Evolutionary conservation across 2,329 filamentous ascomycete genomes (phyloP).

Genomic region (Sphaerulina populicola): DNA sequence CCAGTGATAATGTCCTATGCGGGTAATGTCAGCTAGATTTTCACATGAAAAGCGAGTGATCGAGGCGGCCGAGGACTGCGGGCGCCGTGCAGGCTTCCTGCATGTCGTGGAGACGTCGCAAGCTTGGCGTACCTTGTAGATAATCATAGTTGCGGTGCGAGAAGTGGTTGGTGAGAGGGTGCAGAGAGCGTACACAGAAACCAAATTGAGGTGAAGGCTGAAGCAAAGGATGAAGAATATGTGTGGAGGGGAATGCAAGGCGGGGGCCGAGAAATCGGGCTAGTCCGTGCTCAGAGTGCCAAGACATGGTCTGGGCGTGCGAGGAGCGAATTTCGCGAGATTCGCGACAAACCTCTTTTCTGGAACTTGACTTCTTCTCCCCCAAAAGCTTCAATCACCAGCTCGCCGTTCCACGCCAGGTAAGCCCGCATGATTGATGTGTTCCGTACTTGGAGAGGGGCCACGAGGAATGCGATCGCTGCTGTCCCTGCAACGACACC

Average conservation of each 20-base stretch:
- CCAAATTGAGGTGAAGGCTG: neutral
- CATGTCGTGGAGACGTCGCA: neutral
- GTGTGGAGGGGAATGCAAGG: neutral
- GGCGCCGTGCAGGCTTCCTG: neutral
- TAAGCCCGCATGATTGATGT: slow-evolving; percentile 33
- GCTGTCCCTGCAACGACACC: slow-evolving; percentile 36
- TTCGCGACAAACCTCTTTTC: neutral
- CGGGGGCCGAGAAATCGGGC: slow-evolving; percentile 2
- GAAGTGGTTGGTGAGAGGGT: slow-evolving; percentile 8
- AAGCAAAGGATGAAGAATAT: neutral
- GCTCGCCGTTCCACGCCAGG: slow-evolving; percentile 26
- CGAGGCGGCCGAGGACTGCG: slow-evolving; percentile 7
- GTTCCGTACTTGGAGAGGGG: slow-evolving; percentile 47
- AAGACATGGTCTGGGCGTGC: neutral
- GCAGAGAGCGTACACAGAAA: slow-evolving; percentile 4
- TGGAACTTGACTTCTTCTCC: neutral
- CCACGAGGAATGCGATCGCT: slow-evolving; percentile 41
- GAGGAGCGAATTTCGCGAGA: no score
- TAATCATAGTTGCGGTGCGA: slow-evolving; percentile 45
- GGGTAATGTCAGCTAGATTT: slow-evolving; percentile 13
- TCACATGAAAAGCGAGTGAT: slow-evolving; percentile 2
- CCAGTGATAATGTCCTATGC: slow-evolving; percentile 73
- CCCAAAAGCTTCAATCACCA: slow-evolving; percentile 17
- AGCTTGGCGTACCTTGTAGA: slow-evolving; percentile 45
- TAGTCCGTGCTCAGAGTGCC: neutral